A percentile compares a stretch with the other conserved stretches of the same genome.
Conservation (phyloP, 768 basidiomycete genomes). For the Nidula microcarpa region DNA sequence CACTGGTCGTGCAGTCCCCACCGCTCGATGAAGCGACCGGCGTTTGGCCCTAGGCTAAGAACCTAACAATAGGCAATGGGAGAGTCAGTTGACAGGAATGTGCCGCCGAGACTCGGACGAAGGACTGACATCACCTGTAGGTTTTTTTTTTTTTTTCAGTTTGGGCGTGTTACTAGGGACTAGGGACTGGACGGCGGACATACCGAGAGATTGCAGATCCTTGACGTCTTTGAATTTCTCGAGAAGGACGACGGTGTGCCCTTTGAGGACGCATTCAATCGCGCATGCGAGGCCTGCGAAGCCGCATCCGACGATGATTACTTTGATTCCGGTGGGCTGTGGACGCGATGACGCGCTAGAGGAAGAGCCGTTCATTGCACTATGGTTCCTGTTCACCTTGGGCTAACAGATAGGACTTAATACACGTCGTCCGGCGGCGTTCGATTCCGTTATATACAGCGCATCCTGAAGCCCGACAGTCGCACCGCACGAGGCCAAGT, state of each 20-base stretch:
- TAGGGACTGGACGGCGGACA: background rate
- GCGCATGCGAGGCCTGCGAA: slow-evolving; percentile 2
- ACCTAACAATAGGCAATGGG: background rate
- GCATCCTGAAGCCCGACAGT: no score
- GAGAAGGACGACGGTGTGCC: slow-evolving; percentile 1
- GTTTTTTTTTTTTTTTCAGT: background rate
- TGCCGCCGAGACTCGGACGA: background rate
- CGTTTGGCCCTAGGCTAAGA: background rate
- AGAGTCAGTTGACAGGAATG: no score
- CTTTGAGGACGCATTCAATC: slow-evolving; percentile 1
- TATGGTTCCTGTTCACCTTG: no score
- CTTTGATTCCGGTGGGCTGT: slow-evolving; percentile 1
- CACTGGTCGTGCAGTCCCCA: slow-evolving; percentile 3
- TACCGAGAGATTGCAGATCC: background rate
- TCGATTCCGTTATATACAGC: no score
- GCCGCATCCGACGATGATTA: slow-evolving; percentile 1
- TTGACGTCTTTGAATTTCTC: background rate
- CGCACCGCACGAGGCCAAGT: no score
- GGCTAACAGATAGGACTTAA: no score
- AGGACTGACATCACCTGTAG: background rate
- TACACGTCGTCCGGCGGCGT: no score
- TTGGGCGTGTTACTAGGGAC: background rate
- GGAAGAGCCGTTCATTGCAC: no score
- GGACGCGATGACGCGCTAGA: background rate
- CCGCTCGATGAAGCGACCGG: slow-evolving; percentile 1